phyloP scores from a whole-genome alignment of 225 moss, liverwort and hornwort genomes.

The Marchantia paleacea region DNA sequence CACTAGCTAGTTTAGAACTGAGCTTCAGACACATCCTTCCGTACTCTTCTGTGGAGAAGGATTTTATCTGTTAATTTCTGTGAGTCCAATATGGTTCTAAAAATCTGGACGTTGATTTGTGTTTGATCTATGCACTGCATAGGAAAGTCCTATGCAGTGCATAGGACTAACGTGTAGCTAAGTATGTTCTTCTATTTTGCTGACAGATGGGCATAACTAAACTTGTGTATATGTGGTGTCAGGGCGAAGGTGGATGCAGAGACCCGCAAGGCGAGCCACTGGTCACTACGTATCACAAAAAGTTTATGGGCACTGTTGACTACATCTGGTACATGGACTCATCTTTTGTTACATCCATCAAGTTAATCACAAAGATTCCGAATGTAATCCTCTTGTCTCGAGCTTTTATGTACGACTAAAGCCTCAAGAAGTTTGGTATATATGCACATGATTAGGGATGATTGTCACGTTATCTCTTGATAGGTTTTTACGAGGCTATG shows the following conservation, averaged over 20 bases:
- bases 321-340: constrained; percentile 69
- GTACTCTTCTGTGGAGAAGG: no score
- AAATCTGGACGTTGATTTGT: no score
- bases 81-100: no score
- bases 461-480: not conserved
- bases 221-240: not conserved
- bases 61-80: no score
- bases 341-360: not conserved
- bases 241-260: constrained; percentile 79
- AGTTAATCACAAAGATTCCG: not conserved
- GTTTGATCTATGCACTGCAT: no score
- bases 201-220: not conserved
- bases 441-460: not conserved
- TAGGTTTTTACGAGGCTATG: no score
- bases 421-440: not conserved
- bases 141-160: no score
- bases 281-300: constrained; percentile 66
- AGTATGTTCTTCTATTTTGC: not conserved
- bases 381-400: not conserved
- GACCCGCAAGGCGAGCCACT: constrained; percentile 81
- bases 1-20: no score
- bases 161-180: no score
- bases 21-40: no score
- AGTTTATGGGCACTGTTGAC: constrained; percentile 94
- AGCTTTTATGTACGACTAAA: not conserved